Percentiles rank a stretch among this genome's conserved stretches.
phyloP scores from a whole-genome alignment of 208 protist genomes.

The Acanthamoeba triangularis region DNA sequence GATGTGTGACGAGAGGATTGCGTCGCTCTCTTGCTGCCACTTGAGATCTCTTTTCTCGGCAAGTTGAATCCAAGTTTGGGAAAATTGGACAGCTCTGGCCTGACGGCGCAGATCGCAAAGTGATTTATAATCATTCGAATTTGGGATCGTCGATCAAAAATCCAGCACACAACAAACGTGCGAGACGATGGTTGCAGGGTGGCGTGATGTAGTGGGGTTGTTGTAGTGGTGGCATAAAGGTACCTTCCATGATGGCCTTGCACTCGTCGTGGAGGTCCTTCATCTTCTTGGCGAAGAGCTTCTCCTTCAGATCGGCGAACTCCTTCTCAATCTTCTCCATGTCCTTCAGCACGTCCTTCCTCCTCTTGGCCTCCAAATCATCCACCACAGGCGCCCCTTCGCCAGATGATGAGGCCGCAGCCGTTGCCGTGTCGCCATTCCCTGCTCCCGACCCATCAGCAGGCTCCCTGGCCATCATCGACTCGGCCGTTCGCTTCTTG shows the following conservation, averaged over 20 bases:
- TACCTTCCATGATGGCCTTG: slow-evolving; percentile 84
- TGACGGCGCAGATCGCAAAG: not conserved
- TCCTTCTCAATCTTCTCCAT: slow-evolving; percentile 84
- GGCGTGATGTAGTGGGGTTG: not conserved
- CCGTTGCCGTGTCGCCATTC: not conserved
- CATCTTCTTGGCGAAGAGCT: slow-evolving; percentile 85
- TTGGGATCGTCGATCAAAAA: no score
- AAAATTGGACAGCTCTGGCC: not conserved
- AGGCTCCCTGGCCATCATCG: slow-evolving; percentile 19
- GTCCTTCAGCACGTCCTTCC: slow-evolving; percentile 78
- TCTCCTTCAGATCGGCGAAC: slow-evolving; percentile 86
- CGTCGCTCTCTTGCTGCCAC: no score
- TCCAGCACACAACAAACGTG: no score
- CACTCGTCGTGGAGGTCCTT: slow-evolving; percentile 83
- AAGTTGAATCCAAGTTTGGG: not conserved
- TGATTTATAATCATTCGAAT: no score
- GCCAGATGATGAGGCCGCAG: not conserved
- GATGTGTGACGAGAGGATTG: not conserved
- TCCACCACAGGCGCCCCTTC: slow-evolving; percentile 74
- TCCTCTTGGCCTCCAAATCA: slow-evolving; percentile 78
- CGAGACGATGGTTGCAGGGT: no score
- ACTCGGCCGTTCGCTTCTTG: slow-evolving; percentile 74
- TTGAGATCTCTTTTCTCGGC: not conserved
- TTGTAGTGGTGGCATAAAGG: not conserved
- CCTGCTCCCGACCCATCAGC: not conserved